A percentile compares a stretch with the other conserved stretches of the same genome.
phyloP scores from a whole-genome alignment of 768 basidiomycete species.

The Nidularia pulvinata region DNA sequence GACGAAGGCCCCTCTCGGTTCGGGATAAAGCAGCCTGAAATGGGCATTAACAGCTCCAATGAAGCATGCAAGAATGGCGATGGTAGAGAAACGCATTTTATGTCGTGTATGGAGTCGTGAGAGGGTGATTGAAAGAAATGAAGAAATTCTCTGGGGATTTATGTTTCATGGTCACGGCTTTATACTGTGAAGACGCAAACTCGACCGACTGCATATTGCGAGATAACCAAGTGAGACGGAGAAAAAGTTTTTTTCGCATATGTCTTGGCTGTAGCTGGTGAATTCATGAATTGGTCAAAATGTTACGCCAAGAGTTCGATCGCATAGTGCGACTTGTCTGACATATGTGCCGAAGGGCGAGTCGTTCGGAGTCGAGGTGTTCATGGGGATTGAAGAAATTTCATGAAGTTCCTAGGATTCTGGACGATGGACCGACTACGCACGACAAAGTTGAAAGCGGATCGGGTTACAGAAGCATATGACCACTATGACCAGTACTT shows the following conservation, averaged over 20 bases:
- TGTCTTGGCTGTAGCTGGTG: background rate
- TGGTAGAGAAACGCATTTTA: slow-evolving; percentile 2
- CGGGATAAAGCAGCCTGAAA: slow-evolving; percentile 73
- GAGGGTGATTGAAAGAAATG: slow-evolving; percentile 1
- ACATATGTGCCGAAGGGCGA: too few species aligned
- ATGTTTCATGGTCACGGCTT: background rate
- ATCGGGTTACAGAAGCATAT: too few species aligned
- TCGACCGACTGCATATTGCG: background rate
- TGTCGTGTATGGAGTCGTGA: background rate
- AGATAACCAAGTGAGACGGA: background rate
- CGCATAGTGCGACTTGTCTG: too few species aligned
- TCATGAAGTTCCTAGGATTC: too few species aligned
- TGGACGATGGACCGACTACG: too few species aligned
- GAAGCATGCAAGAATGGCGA: slow-evolving; percentile 11
- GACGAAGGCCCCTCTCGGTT: slow-evolving; percentile 67
- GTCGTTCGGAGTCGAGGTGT: too few species aligned
- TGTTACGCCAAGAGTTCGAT: too few species aligned
- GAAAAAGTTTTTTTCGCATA: background rate
- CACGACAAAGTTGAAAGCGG: too few species aligned
- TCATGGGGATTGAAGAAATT: too few species aligned
- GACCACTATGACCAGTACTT: too few species aligned
- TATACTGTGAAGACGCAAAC: background rate
- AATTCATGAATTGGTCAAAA: too few species aligned
- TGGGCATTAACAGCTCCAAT: slow-evolving; percentile 60
- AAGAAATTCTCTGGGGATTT: slow-evolving; percentile 3